These are phyloP conservation scores for Heterobasidion irregulare DNA, from an alignment of 1,284 basidiomycete genomes.

Conservation along the genomic window DNA sequence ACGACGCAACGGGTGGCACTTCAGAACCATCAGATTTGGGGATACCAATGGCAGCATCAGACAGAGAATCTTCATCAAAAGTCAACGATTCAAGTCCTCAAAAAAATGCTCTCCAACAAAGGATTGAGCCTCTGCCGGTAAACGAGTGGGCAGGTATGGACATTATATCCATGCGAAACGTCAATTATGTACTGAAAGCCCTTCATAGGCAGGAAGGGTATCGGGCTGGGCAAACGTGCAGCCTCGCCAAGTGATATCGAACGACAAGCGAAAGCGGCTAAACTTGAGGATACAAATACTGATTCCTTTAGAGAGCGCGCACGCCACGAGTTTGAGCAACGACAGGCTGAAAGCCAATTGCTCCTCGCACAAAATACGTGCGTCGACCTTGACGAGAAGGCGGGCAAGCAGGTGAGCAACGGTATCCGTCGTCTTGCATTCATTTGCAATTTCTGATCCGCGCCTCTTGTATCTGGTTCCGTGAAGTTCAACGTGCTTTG, in stretches of 20 bases:
- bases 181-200: background rate
- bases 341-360: slow-evolving; percentile 61
- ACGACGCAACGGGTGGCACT: slow-evolving; percentile 13
- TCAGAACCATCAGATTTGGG: slow-evolving; percentile 6
- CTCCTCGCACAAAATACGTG: slow-evolving; percentile 65
- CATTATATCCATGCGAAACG: background rate
- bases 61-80: background rate
- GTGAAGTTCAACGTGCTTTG: slow-evolving; percentile 71
- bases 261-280: slow-evolving; percentile 65
- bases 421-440: background rate
- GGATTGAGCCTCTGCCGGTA: slow-evolving; percentile 56
- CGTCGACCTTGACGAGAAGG: slow-evolving; percentile 59
- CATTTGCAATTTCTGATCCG: background rate
- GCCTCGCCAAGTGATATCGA: slow-evolving; percentile 54
- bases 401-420: slow-evolving; percentile 47
- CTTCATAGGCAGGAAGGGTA: slow-evolving; percentile 61
- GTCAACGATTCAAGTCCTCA: background rate
- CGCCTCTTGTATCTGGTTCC: background rate
- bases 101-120: slow-evolving; percentile 26
- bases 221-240: slow-evolving; percentile 63
- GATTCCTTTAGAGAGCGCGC: slow-evolving; percentile 59
- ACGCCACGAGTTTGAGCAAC: slow-evolving; percentile 63
- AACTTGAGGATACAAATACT: slow-evolving; percentile 51
- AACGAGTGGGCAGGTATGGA: slow-evolving; percentile 69
- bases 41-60: background rate